phyloP scores from a whole-genome alignment of 2,329 filamentous ascomycete species.

The Trichoderma oligosporum region DNA sequence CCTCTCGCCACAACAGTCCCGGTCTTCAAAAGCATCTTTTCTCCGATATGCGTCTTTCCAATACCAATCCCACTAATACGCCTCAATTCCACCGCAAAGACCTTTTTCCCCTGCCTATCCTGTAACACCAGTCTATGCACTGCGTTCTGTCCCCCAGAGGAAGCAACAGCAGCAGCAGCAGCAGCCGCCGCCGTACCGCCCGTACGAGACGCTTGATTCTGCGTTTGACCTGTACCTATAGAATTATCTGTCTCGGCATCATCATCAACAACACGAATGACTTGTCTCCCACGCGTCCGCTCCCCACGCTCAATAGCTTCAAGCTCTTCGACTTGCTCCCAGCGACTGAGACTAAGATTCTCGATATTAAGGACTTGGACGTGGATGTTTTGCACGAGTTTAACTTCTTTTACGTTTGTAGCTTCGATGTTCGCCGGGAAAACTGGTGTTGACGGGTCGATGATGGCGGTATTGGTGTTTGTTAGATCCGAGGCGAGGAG shows the following conservation, averaged over 20 bases:
- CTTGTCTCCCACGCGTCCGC: slow-evolving; percentile 69
- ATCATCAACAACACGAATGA: slow-evolving; percentile 60
- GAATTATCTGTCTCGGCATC: slow-evolving; percentile 46
- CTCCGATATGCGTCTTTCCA: slow-evolving; percentile 66
- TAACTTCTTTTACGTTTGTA: slow-evolving; percentile 50
- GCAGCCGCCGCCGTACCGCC: slow-evolving; percentile 20
- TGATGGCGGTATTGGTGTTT: slow-evolving; percentile 27
- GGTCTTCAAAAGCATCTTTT: slow-evolving; percentile 71
- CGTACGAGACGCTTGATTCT: not conserved
- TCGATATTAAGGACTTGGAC: slow-evolving; percentile 85
- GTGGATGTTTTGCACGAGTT: slow-evolving; percentile 59
- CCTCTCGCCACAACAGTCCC: slow-evolving; percentile 68
- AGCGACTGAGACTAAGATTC: slow-evolving; percentile 73
- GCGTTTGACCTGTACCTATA: slow-evolving; percentile 9
- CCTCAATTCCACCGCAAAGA: slow-evolving; percentile 69
- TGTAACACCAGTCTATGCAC: slow-evolving; percentile 81
- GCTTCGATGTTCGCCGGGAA: slow-evolving; percentile 55
- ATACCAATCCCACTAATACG: slow-evolving; percentile 63
- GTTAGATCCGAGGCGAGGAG: slow-evolving; percentile 76
- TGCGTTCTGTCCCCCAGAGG: slow-evolving; percentile 41
- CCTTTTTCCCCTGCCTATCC: slow-evolving; percentile 66
- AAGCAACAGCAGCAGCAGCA: slow-evolving; percentile 20
- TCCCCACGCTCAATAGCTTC: slow-evolving; percentile 72
- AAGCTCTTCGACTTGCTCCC: slow-evolving; percentile 82
- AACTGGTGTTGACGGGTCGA: slow-evolving; percentile 40